Conservation (phyloP, 768 basidiomycete species). For the Trichaptum fuscoviolaceum region DNA sequence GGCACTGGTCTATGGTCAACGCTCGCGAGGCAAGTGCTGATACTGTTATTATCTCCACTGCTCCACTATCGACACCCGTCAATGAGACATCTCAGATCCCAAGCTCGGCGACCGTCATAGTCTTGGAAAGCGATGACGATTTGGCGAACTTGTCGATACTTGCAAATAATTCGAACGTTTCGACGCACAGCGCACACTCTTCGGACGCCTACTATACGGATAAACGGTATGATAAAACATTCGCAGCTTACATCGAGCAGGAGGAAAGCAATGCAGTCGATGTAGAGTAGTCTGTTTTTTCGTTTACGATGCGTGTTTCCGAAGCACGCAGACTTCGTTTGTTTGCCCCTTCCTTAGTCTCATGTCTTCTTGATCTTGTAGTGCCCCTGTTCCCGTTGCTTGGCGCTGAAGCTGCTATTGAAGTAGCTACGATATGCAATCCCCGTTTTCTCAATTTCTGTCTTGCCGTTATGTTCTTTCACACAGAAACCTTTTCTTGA, state of each 20-base stretch:
- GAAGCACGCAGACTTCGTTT: too few species aligned
- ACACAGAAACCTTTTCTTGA: too few species aligned
- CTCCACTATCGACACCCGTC: not conserved
- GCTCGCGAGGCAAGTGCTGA: not conserved
- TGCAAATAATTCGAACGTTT: not conserved
- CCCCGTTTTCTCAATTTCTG: too few species aligned
- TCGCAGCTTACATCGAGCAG: not conserved
- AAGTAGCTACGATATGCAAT: too few species aligned
- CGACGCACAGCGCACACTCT: not conserved
- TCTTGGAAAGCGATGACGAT: not conserved
- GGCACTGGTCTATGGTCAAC: not conserved
- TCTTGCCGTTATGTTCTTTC: too few species aligned
- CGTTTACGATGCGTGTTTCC: not conserved
- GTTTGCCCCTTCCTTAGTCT: too few species aligned
- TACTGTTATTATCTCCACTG: not conserved
- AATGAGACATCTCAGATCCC: not conserved
- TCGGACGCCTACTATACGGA: not conserved
- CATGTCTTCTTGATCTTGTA: too few species aligned
- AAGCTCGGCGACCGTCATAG: not conserved
- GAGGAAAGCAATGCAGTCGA: not conserved
- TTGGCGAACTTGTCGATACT: not conserved
- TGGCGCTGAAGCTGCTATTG: too few species aligned
- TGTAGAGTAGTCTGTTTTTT: not conserved
- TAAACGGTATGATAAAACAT: not conserved
- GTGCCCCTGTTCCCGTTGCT: too few species aligned